Percentiles rank a stretch among this genome's conserved stretches.
phyloP scores from a whole-genome alignment of 768 basidiomycete species.

The Collybia mongolica region DNA sequence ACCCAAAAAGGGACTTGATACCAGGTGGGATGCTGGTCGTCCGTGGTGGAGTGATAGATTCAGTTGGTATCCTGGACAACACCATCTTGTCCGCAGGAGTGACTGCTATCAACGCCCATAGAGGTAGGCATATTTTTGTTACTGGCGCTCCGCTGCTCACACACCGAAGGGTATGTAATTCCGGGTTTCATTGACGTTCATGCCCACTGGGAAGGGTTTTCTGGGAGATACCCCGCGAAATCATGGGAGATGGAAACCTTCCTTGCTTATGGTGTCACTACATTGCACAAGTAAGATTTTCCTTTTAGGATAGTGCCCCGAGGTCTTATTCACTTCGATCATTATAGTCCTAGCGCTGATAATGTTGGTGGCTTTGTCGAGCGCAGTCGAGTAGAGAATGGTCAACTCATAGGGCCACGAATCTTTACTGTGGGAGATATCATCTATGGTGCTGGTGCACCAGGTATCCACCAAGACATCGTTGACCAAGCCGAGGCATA shows the following conservation, averaged over 20 bases:
- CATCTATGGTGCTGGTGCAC: conserved; percentile 54
- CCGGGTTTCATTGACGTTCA: conserved; percentile 80
- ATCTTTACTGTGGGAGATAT: conserved; percentile 70
- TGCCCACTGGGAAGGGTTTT: conserved; percentile 68
- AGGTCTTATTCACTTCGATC: neutral
- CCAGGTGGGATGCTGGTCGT: conserved; percentile 50
- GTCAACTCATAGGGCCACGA: conserved; percentile 65
- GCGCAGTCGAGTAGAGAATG: conserved; percentile 66
- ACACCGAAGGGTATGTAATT: conserved; percentile 52
- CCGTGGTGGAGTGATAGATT: conserved; percentile 57
- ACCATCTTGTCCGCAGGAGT: conserved; percentile 32
- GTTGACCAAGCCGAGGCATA: conserved; percentile 59
- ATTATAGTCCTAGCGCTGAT: conserved; percentile 57
- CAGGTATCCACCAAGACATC: conserved; percentile 59
- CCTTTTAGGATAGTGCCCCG: neutral
- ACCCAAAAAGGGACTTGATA: conserved; percentile 48
- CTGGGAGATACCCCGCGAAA: conserved; percentile 50
- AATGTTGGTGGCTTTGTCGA: conserved; percentile 64
- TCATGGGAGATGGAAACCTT: conserved; percentile 79
- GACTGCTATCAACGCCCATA: conserved; percentile 54
- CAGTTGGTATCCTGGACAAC: conserved; percentile 34
- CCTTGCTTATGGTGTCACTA: conserved; percentile 76
- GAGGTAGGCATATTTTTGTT: conserved; percentile 39
- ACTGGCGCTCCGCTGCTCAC: neutral
- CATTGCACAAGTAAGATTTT: conserved; percentile 66